These are phyloP conservation scores for Pyrus betulifolia DNA, from an alignment of 306 rosid species.

Conservation along the genomic window DNA sequence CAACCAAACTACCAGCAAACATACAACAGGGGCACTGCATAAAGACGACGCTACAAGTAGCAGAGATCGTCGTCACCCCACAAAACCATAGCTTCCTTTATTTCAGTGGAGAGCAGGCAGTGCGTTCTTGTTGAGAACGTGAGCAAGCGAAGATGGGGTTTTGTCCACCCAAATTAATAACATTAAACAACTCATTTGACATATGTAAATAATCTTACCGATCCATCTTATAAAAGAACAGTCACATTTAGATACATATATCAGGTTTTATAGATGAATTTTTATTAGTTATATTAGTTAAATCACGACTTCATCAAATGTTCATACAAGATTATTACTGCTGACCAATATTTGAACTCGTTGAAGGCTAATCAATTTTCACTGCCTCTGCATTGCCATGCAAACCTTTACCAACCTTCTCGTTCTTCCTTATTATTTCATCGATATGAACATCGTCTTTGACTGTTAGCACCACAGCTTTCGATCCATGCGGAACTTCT, in stretches of 20 bases:
- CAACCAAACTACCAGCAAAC: too few relatives aligned
- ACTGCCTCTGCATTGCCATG: slow-evolving; percentile 8
- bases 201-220: background rate
- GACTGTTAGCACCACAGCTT: slow-evolving; percentile 29
- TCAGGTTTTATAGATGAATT: background rate
- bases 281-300: background rate
- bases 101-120: too few relatives aligned
- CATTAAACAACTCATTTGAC: background rate
- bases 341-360: slow-evolving; percentile 6
- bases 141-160: too few relatives aligned
- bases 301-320: background rate
- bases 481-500: slow-evolving; percentile 50
- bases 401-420: slow-evolving; percentile 15
- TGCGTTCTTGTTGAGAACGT: too few relatives aligned
- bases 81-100: too few relatives aligned
- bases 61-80: too few relatives aligned
- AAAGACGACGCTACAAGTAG: too few relatives aligned
- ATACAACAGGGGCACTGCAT: too few relatives aligned
- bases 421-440: slow-evolving; percentile 33
- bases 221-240: background rate
- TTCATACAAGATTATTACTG: background rate
- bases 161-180: too few relatives aligned
- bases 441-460: slow-evolving; percentile 59
- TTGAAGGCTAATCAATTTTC: background rate
- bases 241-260: background rate